Base-by-base conservation (phyloP, 805 yeast species). In the Cyberlindnera xishuangbannaensis region DNA sequence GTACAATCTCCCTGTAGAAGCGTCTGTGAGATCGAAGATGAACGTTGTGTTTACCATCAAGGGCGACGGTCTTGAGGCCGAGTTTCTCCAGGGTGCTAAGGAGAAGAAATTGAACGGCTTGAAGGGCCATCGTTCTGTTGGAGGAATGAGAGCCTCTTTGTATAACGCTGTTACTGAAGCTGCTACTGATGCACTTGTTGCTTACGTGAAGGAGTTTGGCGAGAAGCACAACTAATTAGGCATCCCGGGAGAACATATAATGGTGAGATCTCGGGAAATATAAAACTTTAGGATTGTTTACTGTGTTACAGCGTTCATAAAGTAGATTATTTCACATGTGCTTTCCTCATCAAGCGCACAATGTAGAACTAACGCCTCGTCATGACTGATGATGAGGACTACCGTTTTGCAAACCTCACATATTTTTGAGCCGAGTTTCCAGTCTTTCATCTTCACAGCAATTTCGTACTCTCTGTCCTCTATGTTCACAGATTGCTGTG, bases 71-170 rank as follows among this genome's bases (percentile, higher is more conserved):
- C 57, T 75, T 33, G 96, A 88, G 51, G 67, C 71, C 6, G 62
- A 71, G 39, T 92, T 92, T 61, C 51, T 90, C 40, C 64, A 73
- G 40, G 77, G 68, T 30, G 95, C 97, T 4, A 69, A 65, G 16
- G 71, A 58, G 18, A 53, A 45, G 36, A 69, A 73, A 2, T 67
- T 92, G 42, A 64, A 77, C 5, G 97, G 97, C 6, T 69, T 90
- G 51, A 84, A 87, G 62, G 97, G 98, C 26, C 97, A 90, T 61
- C 76, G 97, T 58, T 85, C 95, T 4, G 97, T 90, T 27, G 97
- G 97, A 32, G 98, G 98, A 19, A 82, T 92, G 61, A 79, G 98
- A 60, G 88, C 94, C 12, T 87, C 97, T 11, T 65, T 87, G 34
- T 88, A 90, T 60, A 90, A 92, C 53, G 96, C 97, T 12, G 83